phyloP scores from a whole-genome alignment of 2,329 filamentous ascomycete genomes.

The Xylaria sp. region DNA sequence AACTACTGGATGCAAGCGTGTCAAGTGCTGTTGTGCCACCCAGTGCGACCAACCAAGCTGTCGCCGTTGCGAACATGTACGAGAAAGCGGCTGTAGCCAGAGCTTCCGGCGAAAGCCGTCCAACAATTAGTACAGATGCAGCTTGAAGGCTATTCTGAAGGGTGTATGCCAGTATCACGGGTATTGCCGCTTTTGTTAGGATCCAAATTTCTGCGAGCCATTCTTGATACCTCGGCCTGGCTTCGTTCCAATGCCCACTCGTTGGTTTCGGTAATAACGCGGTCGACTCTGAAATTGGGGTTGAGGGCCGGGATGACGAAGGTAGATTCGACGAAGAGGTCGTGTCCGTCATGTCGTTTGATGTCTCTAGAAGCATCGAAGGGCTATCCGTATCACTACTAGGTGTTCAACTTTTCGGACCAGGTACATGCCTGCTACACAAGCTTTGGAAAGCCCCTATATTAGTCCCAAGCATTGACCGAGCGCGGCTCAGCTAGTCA shows the following conservation, averaged over 20 bases:
- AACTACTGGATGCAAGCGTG: slow-evolving; percentile 83
- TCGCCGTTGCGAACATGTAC: slow-evolving; percentile 94
- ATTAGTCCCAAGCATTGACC: not conserved
- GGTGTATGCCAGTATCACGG: slow-evolving; percentile 85
- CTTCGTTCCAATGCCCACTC: not conserved
- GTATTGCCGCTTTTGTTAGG: slow-evolving; percentile 75
- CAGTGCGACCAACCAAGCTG: slow-evolving; percentile 86
- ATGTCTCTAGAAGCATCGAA: not conserved
- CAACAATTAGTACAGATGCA: slow-evolving; percentile 82
- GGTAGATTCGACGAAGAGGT: slow-evolving; percentile 28
- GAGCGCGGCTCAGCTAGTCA: not conserved
- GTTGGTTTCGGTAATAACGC: slow-evolving; percentile 41
- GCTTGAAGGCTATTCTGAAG: slow-evolving; percentile 89
- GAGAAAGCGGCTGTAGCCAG: slow-evolving; percentile 86
- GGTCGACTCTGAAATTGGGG: slow-evolving; percentile 38
- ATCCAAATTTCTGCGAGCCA: slow-evolving; percentile 72
- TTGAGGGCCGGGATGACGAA: slow-evolving; percentile 26
- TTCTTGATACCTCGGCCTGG: slow-evolving; percentile 35
- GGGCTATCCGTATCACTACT: slow-evolving; percentile 9
- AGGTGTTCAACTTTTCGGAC: slow-evolving; percentile 3
- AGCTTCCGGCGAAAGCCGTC: slow-evolving; percentile 80
- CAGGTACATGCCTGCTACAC: not conserved
- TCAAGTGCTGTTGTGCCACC: slow-evolving; percentile 89
- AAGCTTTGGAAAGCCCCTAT: slow-evolving; percentile 6
- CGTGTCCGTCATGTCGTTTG: slow-evolving; percentile 36